phyloP scores from a whole-genome alignment of 2,329 filamentous ascomycete genomes.

The Fusarium tupiense region DNA sequence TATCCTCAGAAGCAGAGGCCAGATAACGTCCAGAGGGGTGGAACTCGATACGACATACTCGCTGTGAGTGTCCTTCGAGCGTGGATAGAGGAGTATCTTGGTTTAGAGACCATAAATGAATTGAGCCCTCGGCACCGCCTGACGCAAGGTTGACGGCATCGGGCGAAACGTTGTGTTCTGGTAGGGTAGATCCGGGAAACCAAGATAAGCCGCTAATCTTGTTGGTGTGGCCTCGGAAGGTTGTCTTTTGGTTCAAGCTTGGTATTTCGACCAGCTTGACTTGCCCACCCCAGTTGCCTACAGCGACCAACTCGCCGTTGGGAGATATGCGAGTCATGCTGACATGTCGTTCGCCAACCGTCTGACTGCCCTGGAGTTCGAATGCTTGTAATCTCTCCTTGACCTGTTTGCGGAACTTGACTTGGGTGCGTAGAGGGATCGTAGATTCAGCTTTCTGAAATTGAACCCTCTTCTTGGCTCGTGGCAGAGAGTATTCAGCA shows the following conservation, averaged over 20 bases:
- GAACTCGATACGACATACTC: constrained; percentile 92
- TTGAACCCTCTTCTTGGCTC: constrained; percentile 79
- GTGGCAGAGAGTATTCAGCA: constrained; percentile 83
- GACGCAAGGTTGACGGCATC: constrained; percentile 86
- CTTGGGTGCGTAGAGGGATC: constrained; percentile 87
- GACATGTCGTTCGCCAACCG: constrained; percentile 88
- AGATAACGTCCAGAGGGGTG: constrained; percentile 91
- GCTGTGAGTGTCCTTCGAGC: constrained; percentile 82
- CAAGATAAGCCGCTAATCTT: constrained; percentile 91
- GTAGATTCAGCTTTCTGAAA: constrained; percentile 83
- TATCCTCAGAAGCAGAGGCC: constrained; percentile 94
- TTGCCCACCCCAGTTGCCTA: constrained; percentile 92
- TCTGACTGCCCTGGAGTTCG: constrained; percentile 93
- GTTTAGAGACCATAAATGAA: constrained; percentile 90
- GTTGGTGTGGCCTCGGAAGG: constrained; percentile 84
- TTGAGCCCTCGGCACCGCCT: constrained; percentile 85
- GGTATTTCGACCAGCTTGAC: constrained; percentile 88
- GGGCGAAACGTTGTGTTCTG: constrained; percentile 74
- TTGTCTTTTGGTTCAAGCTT: constrained; percentile 78
- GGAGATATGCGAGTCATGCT: constrained; percentile 93
- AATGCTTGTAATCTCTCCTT: constrained; percentile 85
- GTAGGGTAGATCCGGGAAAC: constrained; percentile 83
- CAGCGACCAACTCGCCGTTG: constrained; percentile 82
- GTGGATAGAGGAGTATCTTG: constrained; percentile 87
- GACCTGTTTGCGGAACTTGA: constrained; percentile 89